Percentiles rank a stretch among this genome's conserved stretches.
These are phyloP conservation scores for Salinomyces thailandicus DNA, from an alignment of 2,329 filamentous ascomycete species.

Conservation along the genomic window DNA sequence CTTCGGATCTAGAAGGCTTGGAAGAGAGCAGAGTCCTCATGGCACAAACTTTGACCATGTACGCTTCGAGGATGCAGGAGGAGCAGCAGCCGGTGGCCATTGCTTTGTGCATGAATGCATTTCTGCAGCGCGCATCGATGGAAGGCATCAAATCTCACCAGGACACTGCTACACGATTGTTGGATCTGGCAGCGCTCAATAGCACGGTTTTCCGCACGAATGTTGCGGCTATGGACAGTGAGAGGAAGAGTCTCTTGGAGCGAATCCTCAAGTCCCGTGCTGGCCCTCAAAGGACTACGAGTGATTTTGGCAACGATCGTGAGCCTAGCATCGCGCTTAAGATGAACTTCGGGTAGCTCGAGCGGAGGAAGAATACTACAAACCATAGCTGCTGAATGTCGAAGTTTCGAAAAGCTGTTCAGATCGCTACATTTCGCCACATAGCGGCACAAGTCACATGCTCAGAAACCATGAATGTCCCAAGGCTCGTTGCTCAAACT, in stretches of 20 bases:
- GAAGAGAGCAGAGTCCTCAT: slow-evolving; percentile 63
- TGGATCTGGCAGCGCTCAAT: slow-evolving; percentile 72
- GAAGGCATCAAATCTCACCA: slow-evolving; percentile 39
- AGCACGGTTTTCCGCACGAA: slow-evolving; percentile 62
- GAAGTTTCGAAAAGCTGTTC: too few species aligned
- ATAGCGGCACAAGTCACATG: too few species aligned
- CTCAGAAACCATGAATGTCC: slow-evolving; percentile 10
- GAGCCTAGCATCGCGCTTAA: slow-evolving; percentile 82
- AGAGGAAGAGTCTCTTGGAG: slow-evolving; percentile 65
- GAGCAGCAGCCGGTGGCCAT: slow-evolving; percentile 48
- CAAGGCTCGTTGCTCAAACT: slow-evolving; percentile 11
- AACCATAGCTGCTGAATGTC: too few species aligned
- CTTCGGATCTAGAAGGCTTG: slow-evolving; percentile 59
- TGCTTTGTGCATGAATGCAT: slow-evolving; percentile 64
- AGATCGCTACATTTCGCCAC: too few species aligned
- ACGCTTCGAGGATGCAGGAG: slow-evolving; percentile 41
- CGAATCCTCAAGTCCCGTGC: slow-evolving; percentile 43
- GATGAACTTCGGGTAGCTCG: slow-evolving; percentile 80
- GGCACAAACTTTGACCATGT: slow-evolving; percentile 65
- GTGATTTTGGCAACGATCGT: slow-evolving; percentile 35
- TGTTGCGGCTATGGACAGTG: slow-evolving; percentile 58
- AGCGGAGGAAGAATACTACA: neutral
- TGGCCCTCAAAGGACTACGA: slow-evolving; percentile 32
- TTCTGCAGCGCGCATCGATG: slow-evolving; percentile 65
- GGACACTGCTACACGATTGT: slow-evolving; percentile 64